Percentiles rank a stretch among this genome's conserved stretches.
Conservation (phyloP, 1,139 yeast species). For the Geotrichum carabidarum region DNA sequence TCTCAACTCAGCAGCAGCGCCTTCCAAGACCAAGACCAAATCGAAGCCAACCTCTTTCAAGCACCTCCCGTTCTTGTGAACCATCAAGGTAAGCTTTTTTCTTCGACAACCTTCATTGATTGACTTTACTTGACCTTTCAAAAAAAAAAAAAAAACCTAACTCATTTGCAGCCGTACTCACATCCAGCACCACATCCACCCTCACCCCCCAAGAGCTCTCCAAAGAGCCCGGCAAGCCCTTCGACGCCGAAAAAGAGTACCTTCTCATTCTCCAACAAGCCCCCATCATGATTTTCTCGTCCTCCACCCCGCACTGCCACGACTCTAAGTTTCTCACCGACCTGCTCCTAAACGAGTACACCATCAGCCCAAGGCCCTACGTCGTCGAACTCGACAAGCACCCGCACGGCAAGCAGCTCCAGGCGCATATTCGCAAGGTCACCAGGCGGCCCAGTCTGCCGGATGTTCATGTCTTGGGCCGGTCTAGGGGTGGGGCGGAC, state of each 20-base stretch:
- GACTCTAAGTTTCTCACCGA: slow-evolving; percentile 67
- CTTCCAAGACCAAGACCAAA: neutral
- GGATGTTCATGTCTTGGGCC: slow-evolving; percentile 76
- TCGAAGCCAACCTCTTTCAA: neutral
- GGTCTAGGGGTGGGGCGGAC: slow-evolving; percentile 89
- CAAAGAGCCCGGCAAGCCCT: slow-evolving; percentile 36
- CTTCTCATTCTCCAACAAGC: slow-evolving; percentile 53
- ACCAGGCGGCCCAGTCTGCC: slow-evolving; percentile 94
- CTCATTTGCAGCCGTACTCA: neutral
- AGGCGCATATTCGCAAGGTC: slow-evolving; percentile 64
- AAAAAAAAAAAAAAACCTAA: too few species aligned
- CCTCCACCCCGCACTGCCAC: slow-evolving; percentile 48
- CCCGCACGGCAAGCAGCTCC: slow-evolving; percentile 63
- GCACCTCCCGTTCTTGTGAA: neutral
- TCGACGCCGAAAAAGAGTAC: slow-evolving; percentile 60
- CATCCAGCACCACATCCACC: neutral
- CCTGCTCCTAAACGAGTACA: slow-evolving; percentile 57
- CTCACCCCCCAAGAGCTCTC: slow-evolving; percentile 27
- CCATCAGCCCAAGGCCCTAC: slow-evolving; percentile 63
- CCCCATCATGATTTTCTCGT: slow-evolving; percentile 50
- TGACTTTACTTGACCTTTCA: too few species aligned
- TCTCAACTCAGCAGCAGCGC: neutral
- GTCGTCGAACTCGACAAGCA: slow-evolving; percentile 82
- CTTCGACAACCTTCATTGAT: too few species aligned
- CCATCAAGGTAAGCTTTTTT: neutral